phyloP scores from a whole-genome alignment of 2,329 filamentous ascomycete species.

The Apiospora aurea region DNA sequence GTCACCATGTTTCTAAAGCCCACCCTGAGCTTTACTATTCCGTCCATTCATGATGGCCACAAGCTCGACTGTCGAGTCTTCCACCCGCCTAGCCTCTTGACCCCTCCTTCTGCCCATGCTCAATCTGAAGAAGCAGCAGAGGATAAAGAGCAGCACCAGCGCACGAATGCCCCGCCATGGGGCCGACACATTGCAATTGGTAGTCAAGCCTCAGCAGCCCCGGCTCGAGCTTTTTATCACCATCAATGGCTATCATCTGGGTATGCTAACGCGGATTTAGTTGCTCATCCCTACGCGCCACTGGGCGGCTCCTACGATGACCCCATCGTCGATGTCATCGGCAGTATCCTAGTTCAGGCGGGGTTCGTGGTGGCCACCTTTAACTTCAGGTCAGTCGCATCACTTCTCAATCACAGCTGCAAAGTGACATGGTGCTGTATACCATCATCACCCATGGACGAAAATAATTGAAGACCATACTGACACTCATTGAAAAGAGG shows the following conservation, averaged over 20 bases:
- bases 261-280: conserved; percentile 53
- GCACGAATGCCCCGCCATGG: conserved; percentile 49
- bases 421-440: not conserved
- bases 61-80: conserved; percentile 84
- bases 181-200: conserved; percentile 53
- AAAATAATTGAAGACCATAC: not conserved
- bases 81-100: conserved; percentile 62
- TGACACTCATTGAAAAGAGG: conserved; percentile 63
- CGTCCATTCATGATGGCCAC: conserved; percentile 81
- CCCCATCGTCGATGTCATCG: conserved; percentile 73
- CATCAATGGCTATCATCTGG: conserved; percentile 20
- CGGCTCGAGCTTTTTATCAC: not conserved
- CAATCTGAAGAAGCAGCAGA: not conserved
- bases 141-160: not conserved
- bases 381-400: conserved; percentile 77
- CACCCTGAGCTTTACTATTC: conserved; percentile 75
- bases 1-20: conserved; percentile 61
- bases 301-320: conserved; percentile 89
- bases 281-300: conserved; percentile 91
- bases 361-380: conserved; percentile 86
- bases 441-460: not conserved
- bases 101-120: conserved; percentile 34
- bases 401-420: not conserved
- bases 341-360: conserved; percentile 67
- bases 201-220: not conserved